Conservation (phyloP, 148 eudicot species). For the Agrostemma githago region DNA sequence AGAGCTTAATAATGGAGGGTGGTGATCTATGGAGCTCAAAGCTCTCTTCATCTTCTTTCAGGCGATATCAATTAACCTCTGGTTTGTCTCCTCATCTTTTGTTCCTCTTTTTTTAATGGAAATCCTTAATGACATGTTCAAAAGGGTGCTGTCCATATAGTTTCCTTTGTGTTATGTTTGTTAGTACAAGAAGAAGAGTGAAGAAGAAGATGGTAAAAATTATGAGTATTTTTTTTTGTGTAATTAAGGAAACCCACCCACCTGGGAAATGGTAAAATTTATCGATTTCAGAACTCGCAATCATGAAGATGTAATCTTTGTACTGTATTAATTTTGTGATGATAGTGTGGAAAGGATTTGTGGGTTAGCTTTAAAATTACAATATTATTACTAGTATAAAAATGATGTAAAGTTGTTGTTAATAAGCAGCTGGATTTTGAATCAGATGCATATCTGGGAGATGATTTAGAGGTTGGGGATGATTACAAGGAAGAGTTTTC, state of each 20-base stretch:
- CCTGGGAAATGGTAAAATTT: conserved; percentile 4
- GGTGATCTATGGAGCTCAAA: conserved; percentile 13
- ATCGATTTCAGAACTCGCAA: neutral
- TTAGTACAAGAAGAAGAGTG: too few relatives aligned
- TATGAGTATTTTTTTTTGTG: neutral
- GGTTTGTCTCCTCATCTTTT: conserved; percentile 6
- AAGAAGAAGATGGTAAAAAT: neutral
- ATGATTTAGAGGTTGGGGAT: conserved; percentile 56
- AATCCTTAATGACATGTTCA: neutral
- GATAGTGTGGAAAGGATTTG: neutral
- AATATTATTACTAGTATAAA: too few relatives aligned
- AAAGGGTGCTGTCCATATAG: neutral
- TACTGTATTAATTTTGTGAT: neutral
- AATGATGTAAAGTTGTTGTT: neutral
- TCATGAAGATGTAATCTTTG: conserved; percentile 6
- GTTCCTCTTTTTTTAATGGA: neutral
- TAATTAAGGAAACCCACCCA: neutral
- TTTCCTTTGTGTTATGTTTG: conserved; percentile 17
- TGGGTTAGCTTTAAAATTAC: neutral
- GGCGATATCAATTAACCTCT: conserved; percentile 12
- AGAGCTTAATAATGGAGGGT: neutral
- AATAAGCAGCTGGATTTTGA: neutral
- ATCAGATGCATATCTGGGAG: conserved; percentile 57
- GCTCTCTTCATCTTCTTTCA: conserved; percentile 17
- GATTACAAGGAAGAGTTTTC: conserved; percentile 69